These are phyloP conservation scores for Boletus eberwhitei DNA, from an alignment of 768 basidiomycete species.

Conservation along the genomic window DNA sequence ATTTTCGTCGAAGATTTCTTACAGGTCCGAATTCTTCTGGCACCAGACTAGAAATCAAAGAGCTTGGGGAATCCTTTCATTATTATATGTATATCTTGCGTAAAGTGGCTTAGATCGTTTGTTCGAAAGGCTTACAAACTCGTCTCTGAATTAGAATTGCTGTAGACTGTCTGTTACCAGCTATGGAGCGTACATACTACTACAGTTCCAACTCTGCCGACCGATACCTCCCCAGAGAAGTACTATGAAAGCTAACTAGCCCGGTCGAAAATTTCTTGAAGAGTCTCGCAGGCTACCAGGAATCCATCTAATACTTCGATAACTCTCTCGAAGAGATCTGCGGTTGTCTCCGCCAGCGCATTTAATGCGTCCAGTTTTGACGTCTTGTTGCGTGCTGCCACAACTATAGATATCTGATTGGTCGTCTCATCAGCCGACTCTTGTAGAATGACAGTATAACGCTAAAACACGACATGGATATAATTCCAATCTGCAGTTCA, in stretches of 20 bases:
- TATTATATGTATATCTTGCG: constrained; percentile 75
- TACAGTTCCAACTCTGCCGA: constrained; percentile 11
- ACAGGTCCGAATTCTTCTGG: constrained; percentile 39
- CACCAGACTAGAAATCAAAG: constrained; percentile 61
- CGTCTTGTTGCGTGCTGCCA: constrained; percentile 15
- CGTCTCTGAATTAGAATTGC: neutral
- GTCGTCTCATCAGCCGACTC: constrained; percentile 30
- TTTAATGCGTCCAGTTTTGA: constrained; percentile 28
- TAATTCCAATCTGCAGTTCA: neutral
- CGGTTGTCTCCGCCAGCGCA: too few relatives aligned
- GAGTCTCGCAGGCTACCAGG: neutral
- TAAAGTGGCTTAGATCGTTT: constrained; percentile 23
- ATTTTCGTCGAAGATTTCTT: constrained; percentile 74
- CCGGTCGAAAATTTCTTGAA: constrained; percentile 9
- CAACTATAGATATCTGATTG: constrained; percentile 31
- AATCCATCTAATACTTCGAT: constrained; percentile 17
- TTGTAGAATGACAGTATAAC: constrained; percentile 37
- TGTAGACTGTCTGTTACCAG: neutral
- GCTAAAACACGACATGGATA: constrained; percentile 12
- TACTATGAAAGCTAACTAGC: constrained; percentile 17
- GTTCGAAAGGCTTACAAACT: neutral
- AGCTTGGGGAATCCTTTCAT: constrained; percentile 79
- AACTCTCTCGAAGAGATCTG: constrained; percentile 12
- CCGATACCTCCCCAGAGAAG: constrained; percentile 14
- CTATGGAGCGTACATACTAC: neutral